Evolutionary conservation across 768 basidiomycete species (phyloP).

Genomic region (Cubamyces lactineus): DNA sequence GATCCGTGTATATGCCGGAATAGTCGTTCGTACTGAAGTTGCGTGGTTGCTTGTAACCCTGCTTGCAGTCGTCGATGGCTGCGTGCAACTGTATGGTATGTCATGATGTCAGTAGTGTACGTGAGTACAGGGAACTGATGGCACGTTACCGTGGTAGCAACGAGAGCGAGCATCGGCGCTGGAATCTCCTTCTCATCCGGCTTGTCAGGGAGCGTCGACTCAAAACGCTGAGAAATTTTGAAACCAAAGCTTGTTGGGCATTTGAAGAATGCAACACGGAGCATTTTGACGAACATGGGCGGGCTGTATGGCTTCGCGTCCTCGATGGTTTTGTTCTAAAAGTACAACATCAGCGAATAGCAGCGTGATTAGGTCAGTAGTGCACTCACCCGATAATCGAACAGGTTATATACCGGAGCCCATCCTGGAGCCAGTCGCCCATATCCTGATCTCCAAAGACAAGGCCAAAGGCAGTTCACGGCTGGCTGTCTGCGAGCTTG

Average conservation of each 20-base stretch:
- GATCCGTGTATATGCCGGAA: too few relatives aligned
- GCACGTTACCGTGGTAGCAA: background rate
- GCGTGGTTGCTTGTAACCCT: too few relatives aligned
- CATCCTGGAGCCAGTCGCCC: background rate
- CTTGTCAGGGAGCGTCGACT: background rate
- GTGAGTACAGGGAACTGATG: too few relatives aligned
- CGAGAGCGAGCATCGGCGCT: slow-evolving; percentile 1
- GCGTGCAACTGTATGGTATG: too few relatives aligned
- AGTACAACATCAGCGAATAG: too few relatives aligned
- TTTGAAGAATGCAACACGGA: background rate
- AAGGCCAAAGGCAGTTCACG: background rate
- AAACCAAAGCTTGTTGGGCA: background rate
- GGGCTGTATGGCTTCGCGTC: background rate
- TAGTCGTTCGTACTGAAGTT: too few relatives aligned
- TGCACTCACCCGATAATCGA: background rate
- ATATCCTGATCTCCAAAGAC: background rate
- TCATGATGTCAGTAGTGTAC: too few relatives aligned
- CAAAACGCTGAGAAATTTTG: background rate
- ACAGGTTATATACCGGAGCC: background rate
- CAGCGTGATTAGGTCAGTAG: too few relatives aligned
- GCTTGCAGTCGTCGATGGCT: too few relatives aligned
- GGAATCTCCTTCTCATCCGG: slow-evolving; percentile 17
- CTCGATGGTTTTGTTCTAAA: background rate
- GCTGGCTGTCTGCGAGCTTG: background rate
- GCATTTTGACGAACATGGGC: background rate